Evolutionary conservation across 176 grass and related monocot species (phyloP).

Genomic region (Rhynchospora tenuis): DNA sequence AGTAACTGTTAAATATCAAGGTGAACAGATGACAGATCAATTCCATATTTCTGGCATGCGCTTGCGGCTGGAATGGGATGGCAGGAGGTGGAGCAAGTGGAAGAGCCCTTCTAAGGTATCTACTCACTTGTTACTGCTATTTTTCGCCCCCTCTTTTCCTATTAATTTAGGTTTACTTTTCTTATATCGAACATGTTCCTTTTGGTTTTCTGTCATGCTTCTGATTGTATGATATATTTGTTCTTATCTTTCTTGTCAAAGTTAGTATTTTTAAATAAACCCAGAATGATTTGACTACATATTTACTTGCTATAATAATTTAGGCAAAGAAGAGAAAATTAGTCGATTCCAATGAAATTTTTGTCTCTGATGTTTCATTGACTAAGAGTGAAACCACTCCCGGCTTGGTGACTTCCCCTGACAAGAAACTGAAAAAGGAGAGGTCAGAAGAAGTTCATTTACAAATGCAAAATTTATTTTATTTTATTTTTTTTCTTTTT

Average conservation of each 20-base stretch:
- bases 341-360: not conserved
- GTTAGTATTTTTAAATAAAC: not conserved
- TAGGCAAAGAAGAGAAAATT: constrained; percentile 7
- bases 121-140: not conserved
- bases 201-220: not conserved
- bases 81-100: constrained; percentile 6
- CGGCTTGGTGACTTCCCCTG: not conserved
- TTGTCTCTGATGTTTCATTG: not conserved
- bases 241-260: not conserved
- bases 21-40: not conserved
- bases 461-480: not conserved
- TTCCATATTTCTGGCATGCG: constrained; percentile 19
- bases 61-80: constrained; percentile 15
- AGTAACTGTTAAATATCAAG: not conserved
- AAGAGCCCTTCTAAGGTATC: not conserved
- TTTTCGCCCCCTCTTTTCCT: not conserved
- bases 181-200: no score
- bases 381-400: constrained; percentile 6
- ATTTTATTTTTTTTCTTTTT: not conserved
- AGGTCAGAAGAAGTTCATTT: not conserved
- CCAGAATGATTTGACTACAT: not conserved
- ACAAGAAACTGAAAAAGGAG: constrained; percentile 1
- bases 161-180: not conserved
- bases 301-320: not conserved
- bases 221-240: not conserved